Base-by-base conservation (phyloP, 2,329 filamentous ascomycete genomes). In the Pestalotiopsis sp. region DNA sequence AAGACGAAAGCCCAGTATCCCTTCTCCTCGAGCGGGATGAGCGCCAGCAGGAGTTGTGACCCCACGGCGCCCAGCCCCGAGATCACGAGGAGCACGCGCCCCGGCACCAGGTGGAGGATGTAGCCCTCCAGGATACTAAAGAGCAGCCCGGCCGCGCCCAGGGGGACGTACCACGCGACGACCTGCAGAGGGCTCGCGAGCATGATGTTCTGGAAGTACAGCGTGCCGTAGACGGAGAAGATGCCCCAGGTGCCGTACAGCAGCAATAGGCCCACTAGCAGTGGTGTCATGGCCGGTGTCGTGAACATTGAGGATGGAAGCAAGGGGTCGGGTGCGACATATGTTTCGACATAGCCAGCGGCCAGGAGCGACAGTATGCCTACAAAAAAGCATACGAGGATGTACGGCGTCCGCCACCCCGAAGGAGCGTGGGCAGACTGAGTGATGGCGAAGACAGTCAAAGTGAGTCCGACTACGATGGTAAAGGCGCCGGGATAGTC, bases 371-470 rank as follows among this genome's bases (percentile, higher is more conserved):
- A 78, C 0, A 92, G 68, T 4, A 86, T 79, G 0, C 93, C 93
- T 1, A 92, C 49, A 2, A 90, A 80, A 61, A 95, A 86, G 0
- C 89, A 88, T 7, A 90, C 81, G 58, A 87, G 87, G 49, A 95
- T 90, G 72, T 94, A 93, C 1, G 91, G 90, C 0, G 91, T 93
- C 17, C 79, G 82, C 92, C 92, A 95, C 1, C 90, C 88, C 3
- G 89, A 76, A 0, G 90, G 86, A 0, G 91, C 91, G 76, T 93
- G 89, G 0, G 89, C 87, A 6, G 90, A 90, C 63, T 93, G 90
- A 0, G 92, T 94, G 65, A 96, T 87, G 0, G 92, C 91, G 73
- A 91, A 95, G 0, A 94, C 90, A 71, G 93, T 83, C 31, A 95
- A 83, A 1, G 92, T 84, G 14, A 94, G 79, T 0, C 90, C 92